Base-by-base conservation (phyloP, 805 yeast species). In the Kluyveromyces nonfermentans region DNA sequence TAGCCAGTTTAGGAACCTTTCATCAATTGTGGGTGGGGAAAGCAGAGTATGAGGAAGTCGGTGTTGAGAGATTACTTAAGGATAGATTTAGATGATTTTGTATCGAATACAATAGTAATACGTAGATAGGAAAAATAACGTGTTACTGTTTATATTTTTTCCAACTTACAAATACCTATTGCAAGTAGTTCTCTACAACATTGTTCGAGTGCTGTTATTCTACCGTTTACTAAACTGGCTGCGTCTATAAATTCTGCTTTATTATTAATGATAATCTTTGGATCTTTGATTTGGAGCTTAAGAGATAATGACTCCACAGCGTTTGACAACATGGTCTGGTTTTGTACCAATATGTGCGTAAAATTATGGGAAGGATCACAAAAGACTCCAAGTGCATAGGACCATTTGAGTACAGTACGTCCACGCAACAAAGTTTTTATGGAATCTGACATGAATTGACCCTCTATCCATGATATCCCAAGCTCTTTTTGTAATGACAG, bases 21-120 rank as follows among this genome's bases (percentile, higher is more conserved):
- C 97, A 89, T 62, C 97, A 89, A 63, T 68, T 85, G 66, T 89
- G 96, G 96, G 95, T 89, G 2, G 83, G 89, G 35, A 81, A 79
- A 56, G 77, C 76, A 51, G 97, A 89, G 63, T 85, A 82, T 54
- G 87, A 85, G 48, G 96, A 89, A 62, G 86, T 80, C 20, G 97
- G 97, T 5, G 79, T 80, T 10, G 93, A 85, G 44, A 77, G 87
- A 60, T 71, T 89, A 45, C 73, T 86, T 45, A 76, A 77, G 44
- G 90, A 83, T 62, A 74, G 96, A 65, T 88, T 88, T 64, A 80
- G 95, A 65, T 88, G 62, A 57, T 22, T 14, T 19, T 36, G 5
- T 31, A 15, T 17, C 37, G 14, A 31, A 28, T 32, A 15, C 10
- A 18, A 16, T 18, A 33, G 35, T 16, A 16, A 35, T 21, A 16